Evolutionary conservation across 2,329 filamentous ascomycete species (phyloP).

Genomic region (Fonsecaea multimorphosa): DNA sequence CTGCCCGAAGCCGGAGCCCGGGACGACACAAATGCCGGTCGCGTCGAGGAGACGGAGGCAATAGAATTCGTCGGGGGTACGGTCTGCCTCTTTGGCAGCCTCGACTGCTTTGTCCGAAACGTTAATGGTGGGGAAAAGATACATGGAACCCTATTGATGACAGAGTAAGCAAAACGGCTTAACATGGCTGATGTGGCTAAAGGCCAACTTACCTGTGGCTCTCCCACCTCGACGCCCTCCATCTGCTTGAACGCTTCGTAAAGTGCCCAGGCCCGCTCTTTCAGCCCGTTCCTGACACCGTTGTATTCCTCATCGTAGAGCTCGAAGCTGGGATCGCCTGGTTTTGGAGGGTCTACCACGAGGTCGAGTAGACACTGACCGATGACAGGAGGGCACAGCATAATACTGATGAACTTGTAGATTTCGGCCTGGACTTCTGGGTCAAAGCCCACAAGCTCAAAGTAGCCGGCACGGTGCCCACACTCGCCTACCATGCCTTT

Average conservation of each 20-base stretch:
- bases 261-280: conserved; percentile 79
- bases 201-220: conserved; percentile 66
- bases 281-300: conserved; percentile 77
- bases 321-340: conserved; percentile 81
- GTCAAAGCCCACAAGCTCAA: conserved; percentile 92
- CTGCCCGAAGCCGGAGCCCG: conserved; percentile 92
- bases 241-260: conserved; percentile 91
- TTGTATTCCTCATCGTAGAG: conserved; percentile 87
- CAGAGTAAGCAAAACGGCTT: conserved; percentile 7
- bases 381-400: conserved; percentile 91
- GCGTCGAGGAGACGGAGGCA: conserved; percentile 87
- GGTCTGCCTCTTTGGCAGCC: conserved; percentile 75
- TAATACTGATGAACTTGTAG: conserved; percentile 98
- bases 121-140: conserved; percentile 94
- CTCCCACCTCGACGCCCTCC: conserved; percentile 92
- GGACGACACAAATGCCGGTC: conserved; percentile 92
- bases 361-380: conserved; percentile 96
- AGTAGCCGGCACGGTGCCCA: conserved; percentile 96
- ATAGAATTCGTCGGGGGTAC: conserved; percentile 89
- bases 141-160: conserved; percentile 84
- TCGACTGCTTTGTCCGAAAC: conserved; percentile 77
- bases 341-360: conserved; percentile 92
- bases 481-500: conserved; percentile 99
- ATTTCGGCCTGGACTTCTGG: conserved; percentile 85
- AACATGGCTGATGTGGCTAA: conserved; percentile 21